A percentile compares a stretch with the other conserved stretches of the same genome.
Evolutionary conservation across 805 yeast genomes (phyloP).

Genomic region (Torulaspora indica): DNA sequence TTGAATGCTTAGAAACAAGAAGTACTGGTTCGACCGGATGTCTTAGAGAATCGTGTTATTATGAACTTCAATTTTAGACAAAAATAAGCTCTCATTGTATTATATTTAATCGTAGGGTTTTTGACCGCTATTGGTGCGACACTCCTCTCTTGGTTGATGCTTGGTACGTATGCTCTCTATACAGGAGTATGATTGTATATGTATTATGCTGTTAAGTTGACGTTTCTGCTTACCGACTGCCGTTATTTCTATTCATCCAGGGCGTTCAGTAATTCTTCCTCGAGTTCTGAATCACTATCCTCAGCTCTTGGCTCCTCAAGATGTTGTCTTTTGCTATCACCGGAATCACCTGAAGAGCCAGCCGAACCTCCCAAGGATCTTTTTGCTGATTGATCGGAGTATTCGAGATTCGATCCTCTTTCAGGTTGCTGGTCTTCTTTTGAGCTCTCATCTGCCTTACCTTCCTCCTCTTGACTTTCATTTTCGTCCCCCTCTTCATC

Average conservation of each 20-base stretch:
- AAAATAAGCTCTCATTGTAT: too few relatives aligned
- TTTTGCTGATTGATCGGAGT: conserved; percentile 1
- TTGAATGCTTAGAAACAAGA: too few relatives aligned
- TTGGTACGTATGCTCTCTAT: not conserved
- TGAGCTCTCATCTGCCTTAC: conserved; percentile 27
- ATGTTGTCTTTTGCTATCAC: conserved; percentile 5
- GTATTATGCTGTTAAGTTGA: not conserved
- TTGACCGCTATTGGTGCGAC: too few relatives aligned
- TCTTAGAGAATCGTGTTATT: too few relatives aligned
- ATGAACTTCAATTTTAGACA: too few relatives aligned
- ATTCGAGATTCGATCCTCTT: conserved; percentile 7
- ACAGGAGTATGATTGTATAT: not conserved
- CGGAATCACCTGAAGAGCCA: conserved; percentile 2
- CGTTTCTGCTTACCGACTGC: not conserved
- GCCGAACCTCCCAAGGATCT: conserved; percentile 12
- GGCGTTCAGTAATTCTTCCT: conserved; percentile 32
- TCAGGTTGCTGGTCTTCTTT: conserved; percentile 13
- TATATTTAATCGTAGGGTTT: too few relatives aligned
- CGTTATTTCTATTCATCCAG: conserved; percentile 17
- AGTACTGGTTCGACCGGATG: too few relatives aligned
- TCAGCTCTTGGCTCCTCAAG: conserved; percentile 12
- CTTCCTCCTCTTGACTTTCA: conserved; percentile 11
- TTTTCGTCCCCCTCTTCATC: conserved; percentile 29
- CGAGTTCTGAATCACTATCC: conserved; percentile 30
- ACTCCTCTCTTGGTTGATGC: not conserved